phyloP scores from a whole-genome alignment of 2,329 filamentous ascomycete species.

The Colletotrichum paranaense region DNA sequence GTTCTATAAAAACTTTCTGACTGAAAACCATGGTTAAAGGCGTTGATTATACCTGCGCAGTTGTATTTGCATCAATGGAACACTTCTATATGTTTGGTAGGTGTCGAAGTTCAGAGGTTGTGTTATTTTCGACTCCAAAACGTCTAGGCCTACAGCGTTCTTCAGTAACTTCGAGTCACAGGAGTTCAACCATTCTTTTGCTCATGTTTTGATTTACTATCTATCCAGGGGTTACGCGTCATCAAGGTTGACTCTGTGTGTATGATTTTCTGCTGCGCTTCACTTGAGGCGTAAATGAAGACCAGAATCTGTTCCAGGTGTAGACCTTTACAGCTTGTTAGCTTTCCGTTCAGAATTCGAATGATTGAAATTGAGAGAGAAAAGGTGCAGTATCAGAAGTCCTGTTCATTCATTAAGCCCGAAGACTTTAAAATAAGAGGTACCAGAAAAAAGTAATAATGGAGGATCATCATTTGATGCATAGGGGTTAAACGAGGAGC shows the following conservation, averaged over 20 bases:
- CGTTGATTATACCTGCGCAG: background rate
- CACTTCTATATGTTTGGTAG: background rate
- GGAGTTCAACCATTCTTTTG: background rate
- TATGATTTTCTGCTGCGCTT: background rate
- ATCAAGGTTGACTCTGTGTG: too few relatives aligned
- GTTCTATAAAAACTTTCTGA: background rate
- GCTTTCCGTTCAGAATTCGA: background rate
- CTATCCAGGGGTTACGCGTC: background rate
- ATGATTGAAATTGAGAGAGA: background rate
- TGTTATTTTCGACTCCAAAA: background rate
- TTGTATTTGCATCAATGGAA: background rate
- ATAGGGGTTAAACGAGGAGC: constrained; percentile 27
- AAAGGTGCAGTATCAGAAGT: constrained; percentile 75
- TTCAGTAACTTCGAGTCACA: background rate
- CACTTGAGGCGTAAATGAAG: background rate
- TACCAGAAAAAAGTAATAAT: constrained; percentile 86
- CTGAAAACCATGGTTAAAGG: background rate
- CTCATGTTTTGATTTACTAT: constrained; percentile 2
- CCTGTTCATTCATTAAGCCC: constrained; percentile 83
- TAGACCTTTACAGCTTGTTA: constrained; percentile 7
- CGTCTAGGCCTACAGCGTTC: background rate
- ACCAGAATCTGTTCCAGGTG: too few relatives aligned
- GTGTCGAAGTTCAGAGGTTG: background rate
- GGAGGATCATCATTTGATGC: constrained; percentile 77
- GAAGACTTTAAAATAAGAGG: constrained; percentile 91